A percentile compares a stretch with the other conserved stretches of the same genome.
phyloP scores from a whole-genome alignment of 2,329 filamentous ascomycete species.

The Trichoderma cornu-damae region DNA sequence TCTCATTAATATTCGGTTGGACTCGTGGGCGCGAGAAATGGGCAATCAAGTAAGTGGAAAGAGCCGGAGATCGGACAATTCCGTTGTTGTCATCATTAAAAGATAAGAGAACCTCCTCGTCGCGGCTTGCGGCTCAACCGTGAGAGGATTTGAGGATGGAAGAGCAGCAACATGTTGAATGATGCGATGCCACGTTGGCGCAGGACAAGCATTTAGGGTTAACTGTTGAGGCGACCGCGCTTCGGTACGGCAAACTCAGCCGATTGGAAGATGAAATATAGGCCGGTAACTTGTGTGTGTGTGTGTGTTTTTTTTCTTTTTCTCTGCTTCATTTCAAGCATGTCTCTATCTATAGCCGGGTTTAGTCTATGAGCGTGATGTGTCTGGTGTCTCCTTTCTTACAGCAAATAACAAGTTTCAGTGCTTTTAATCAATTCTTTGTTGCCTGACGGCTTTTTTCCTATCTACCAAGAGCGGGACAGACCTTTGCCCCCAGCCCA shows the following conservation, averaged over 20 bases:
- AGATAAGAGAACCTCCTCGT: neutral
- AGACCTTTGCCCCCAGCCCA: too few relatives aligned
- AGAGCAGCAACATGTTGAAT: constrained; percentile 8
- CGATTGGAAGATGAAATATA: constrained; percentile 12
- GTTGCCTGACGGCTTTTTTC: neutral
- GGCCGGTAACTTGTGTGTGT: constrained; percentile 21
- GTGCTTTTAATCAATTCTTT: neutral
- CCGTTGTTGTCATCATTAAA: constrained; percentile 3
- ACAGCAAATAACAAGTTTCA: constrained; percentile 12
- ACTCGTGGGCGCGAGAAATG: constrained; percentile 2
- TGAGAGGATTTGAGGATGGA: neutral
- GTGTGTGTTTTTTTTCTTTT: too few relatives aligned
- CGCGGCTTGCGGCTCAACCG: neutral
- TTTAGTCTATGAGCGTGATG: constrained; percentile 15
- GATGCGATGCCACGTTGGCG: constrained; percentile 17
- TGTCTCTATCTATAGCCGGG: constrained; percentile 16
- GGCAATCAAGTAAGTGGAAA: neutral
- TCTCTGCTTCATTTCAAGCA: constrained; percentile 21
- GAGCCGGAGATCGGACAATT: neutral
- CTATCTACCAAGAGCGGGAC: neutral
- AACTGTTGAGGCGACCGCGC: constrained; percentile 8
- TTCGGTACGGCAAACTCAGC: constrained; percentile 5
- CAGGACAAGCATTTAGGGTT: constrained; percentile 7
- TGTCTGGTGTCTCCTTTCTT: constrained; percentile 4
- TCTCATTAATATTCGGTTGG: constrained; percentile 33